Base-by-base conservation (phyloP, 2,329 filamentous ascomycete genomes). In the Albifimbria verrucaria region DNA sequence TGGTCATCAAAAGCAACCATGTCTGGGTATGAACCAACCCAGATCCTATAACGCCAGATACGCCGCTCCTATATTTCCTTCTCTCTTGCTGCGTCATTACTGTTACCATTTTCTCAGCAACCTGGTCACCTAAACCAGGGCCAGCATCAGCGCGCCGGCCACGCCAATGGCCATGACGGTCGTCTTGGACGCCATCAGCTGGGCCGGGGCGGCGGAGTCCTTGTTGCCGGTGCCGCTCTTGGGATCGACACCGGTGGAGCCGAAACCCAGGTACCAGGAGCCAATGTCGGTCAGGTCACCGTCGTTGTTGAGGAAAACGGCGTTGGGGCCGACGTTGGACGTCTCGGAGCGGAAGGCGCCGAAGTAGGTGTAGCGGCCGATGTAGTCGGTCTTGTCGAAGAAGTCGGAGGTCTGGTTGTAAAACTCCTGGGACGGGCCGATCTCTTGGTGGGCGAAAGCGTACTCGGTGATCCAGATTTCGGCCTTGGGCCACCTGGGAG, bases 401-500 rank as follows among this genome's bases (percentile, higher is more conserved):
- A 85, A 90, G 44, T 82, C 77, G 50, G 80, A 69, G 3, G 81
- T 85, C 61, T 75, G 76, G 62, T 91, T 90, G 73, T 83, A 92
- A 65, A 89, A 91, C 0, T 65, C 59, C 64, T 90, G 81, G 0
- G 85, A 86, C 0, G 76, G 69, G 1, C 66, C 54, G 17, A 90
- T 76, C 23, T 78, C 72, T 61, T 81, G 75, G 56, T 86, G 69
- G 52, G 82, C 73, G 51, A 79, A 78, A 36, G 86, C 89, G 67
- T 87, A 92, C 69, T 94, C 90, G 23, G 90, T 93, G 11, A 93
- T 76, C 90, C 89, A 93, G 55, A 92, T 82, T 3, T 80, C 77
- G 28, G 76, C 74, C 55, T 81, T 77, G 9, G 83, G 85, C 67
- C 83, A 87, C 21, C 81, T 83, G 47, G 24, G 6, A 23, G 17